These are phyloP conservation scores for Wallacemonas rigidus DNA, from an alignment of 208 protist genomes.

Conservation along the genomic window DNA sequence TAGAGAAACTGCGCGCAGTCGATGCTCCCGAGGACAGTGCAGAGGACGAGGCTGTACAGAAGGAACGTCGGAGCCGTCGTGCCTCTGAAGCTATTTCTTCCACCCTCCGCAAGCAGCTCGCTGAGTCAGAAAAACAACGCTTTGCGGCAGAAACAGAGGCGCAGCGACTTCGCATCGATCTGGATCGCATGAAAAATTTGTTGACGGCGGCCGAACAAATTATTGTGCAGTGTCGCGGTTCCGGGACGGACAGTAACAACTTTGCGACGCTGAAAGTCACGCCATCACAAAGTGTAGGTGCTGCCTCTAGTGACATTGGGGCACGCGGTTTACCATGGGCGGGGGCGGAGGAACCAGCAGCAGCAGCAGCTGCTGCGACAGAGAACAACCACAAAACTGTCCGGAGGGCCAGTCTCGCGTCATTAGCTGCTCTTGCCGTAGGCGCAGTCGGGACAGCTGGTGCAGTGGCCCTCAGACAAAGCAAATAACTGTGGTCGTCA, in stretches of 20 bases:
- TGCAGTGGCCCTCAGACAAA: not conserved
- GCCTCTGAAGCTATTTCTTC: conserved; percentile 19
- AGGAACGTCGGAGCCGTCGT: conserved; percentile 19
- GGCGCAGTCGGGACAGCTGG: conserved; percentile 8
- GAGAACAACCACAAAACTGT: not conserved
- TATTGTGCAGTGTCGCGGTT: conserved; percentile 15
- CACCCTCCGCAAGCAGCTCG: conserved; percentile 16
- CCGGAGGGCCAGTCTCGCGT: not conserved
- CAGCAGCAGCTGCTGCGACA: not conserved
- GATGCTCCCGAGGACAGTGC: conserved; percentile 8
- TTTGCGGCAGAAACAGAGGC: conserved; percentile 11
- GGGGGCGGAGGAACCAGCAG: not conserved
- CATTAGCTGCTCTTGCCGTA: not conserved
- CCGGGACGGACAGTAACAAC: not conserved
- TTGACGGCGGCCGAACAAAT: conserved; percentile 22
- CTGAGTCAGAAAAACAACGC: conserved; percentile 15
- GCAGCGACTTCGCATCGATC: conserved; percentile 20
- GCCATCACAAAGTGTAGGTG: not conserved
- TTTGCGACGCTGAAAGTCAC: not conserved
- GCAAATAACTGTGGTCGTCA: too few relatives aligned
- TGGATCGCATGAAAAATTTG: conserved; percentile 21
- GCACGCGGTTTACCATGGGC: not conserved
- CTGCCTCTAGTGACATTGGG: not conserved
- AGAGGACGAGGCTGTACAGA: conserved; percentile 12
- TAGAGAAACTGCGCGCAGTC: conserved; percentile 5